Evolutionary conservation across 768 basidiomycete genomes (phyloP).

Genomic region (Rossbeevera mucosa): DNA sequence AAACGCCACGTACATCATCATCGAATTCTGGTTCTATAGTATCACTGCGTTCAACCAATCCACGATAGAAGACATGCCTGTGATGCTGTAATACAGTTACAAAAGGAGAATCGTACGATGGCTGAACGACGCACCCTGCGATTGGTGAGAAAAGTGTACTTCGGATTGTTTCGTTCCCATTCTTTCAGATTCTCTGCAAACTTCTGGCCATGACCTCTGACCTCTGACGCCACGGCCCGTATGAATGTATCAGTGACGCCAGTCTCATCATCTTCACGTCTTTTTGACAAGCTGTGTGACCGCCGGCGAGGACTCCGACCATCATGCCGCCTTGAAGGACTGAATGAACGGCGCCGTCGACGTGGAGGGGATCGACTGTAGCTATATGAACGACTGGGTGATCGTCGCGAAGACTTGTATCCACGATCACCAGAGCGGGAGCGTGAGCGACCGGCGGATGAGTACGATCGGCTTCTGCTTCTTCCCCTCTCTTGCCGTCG

Average conservation of each 20-base stretch:
- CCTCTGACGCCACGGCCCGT: slow-evolving; percentile 78
- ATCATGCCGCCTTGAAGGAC: slow-evolving; percentile 41
- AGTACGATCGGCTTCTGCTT: slow-evolving; percentile 26
- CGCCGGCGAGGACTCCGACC: slow-evolving; percentile 47
- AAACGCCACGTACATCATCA: slow-evolving; percentile 56
- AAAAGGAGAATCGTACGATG: slow-evolving; percentile 1
- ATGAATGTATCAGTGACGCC: slow-evolving; percentile 83
- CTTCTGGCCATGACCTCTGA: slow-evolving; percentile 71
- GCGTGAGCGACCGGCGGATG: slow-evolving; percentile 24
- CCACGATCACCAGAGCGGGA: slow-evolving; percentile 31
- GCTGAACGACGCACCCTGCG: slow-evolving; percentile 42
- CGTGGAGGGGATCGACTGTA: slow-evolving; percentile 36
- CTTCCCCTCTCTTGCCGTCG: slow-evolving; percentile 23
- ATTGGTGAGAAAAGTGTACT: slow-evolving; percentile 71
- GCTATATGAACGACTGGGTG: slow-evolving; percentile 26
- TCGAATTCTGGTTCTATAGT: slow-evolving; percentile 66
- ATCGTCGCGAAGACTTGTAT: slow-evolving; percentile 21
- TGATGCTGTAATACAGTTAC: slow-evolving; percentile 48
- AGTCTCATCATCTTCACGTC: slow-evolving; percentile 46
- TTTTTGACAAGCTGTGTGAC: slow-evolving; percentile 30
- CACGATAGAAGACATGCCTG: slow-evolving; percentile 65
- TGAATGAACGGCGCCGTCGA: slow-evolving; percentile 45
- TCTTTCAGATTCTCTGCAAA: slow-evolving; percentile 74
- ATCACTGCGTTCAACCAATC: slow-evolving; percentile 57
- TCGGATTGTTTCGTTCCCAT: slow-evolving; percentile 75